Conservation (phyloP, 768 basidiomycete species). For the Auricularia auricula-judae region DNA sequence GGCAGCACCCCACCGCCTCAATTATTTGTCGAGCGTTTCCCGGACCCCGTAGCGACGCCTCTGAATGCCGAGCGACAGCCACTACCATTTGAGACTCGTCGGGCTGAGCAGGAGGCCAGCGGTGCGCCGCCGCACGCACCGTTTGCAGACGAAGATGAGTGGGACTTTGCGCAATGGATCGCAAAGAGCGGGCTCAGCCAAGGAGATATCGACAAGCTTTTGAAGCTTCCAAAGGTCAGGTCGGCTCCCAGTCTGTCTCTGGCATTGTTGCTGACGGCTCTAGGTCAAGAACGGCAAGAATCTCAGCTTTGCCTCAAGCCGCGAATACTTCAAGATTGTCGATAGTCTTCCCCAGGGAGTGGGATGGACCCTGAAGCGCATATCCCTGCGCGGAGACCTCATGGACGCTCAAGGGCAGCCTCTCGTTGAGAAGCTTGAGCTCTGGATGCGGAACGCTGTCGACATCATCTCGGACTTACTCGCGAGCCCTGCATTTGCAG, state of each 20-base stretch:
- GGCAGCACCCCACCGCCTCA: too few relatives aligned
- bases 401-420: not conserved
- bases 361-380: not conserved
- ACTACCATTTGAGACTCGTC: too few relatives aligned
- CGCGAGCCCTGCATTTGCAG: conserved; percentile 10
- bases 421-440: conserved; percentile 6
- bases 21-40: too few relatives aligned
- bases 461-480: conserved; percentile 19
- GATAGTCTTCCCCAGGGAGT: not conserved
- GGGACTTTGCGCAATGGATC: not conserved
- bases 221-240: not conserved
- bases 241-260: not conserved
- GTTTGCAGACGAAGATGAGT: not conserved
- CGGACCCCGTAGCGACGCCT: too few relatives aligned
- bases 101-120: too few relatives aligned
- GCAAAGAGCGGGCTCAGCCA: not conserved
- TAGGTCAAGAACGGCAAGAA: not conserved
- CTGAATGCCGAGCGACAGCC: too few relatives aligned
- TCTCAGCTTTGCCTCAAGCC: not conserved
- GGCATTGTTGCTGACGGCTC: not conserved
- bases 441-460: conserved; percentile 16
- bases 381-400: not conserved
- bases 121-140: not conserved
- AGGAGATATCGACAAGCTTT: not conserved
- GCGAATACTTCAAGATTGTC: not conserved